phyloP scores from a whole-genome alignment of 257 asterid species.

The Marsdenia floribunda region DNA sequence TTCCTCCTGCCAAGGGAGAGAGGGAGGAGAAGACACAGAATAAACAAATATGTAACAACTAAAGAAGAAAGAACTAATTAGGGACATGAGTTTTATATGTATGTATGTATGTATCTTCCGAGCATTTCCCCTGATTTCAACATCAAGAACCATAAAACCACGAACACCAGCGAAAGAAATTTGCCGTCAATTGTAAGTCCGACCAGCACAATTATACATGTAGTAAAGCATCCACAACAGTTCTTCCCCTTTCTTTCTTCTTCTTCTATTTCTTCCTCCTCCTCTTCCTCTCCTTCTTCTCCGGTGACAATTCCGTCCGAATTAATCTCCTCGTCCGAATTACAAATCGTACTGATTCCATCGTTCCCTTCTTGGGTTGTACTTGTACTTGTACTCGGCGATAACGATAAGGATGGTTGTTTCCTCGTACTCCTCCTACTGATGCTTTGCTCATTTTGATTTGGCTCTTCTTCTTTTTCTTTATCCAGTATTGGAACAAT shows the following conservation, averaged over 20 bases:
- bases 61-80: not conserved
- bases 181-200: constrained; percentile 61
- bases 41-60: not conserved
- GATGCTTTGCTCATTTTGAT: not conserved
- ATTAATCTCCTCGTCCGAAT: constrained; percentile 1
- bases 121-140: constrained; percentile 35
- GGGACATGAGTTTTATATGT: too few relatives aligned
- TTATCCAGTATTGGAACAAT: not conserved
- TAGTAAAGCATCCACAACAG: constrained; percentile 22
- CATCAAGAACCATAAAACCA: constrained; percentile 49
- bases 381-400: not conserved
- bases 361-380: constrained; percentile 1
- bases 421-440: not conserved
- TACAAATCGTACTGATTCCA: not conserved
- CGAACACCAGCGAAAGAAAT: constrained; percentile 38
- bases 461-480: not conserved
- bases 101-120: constrained; percentile 19
- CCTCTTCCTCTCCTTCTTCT: not conserved
- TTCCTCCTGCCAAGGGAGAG: too few relatives aligned
- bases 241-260: constrained; percentile 5
- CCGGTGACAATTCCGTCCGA: constrained; percentile 12
- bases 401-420: not conserved
- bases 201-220: constrained; percentile 44
- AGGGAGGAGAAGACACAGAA: too few relatives aligned
- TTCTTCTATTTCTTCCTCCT: not conserved